Conservation (phyloP, 1,139 yeast genomes). For the Candida glucosophila region DNA sequence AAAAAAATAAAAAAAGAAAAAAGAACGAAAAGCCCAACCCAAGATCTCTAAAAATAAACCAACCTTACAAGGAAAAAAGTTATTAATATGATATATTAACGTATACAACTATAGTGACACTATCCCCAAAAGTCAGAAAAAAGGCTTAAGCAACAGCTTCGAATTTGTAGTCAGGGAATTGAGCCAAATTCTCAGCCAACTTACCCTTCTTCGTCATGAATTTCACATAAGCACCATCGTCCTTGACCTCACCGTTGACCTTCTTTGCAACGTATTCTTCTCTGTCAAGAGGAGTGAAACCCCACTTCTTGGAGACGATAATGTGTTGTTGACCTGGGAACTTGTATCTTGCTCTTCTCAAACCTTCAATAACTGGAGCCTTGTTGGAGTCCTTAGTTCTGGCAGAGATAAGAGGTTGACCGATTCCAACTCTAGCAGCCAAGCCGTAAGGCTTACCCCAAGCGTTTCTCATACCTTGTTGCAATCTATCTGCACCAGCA, state of each 20-base stretch:
- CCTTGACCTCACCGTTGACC: slow-evolving; percentile 96
- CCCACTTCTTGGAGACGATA: slow-evolving; percentile 99
- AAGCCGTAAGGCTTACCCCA: slow-evolving; percentile 99
- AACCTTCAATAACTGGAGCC: slow-evolving; percentile 96
- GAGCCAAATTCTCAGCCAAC: slow-evolving; percentile 82
- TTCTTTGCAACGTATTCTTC: slow-evolving; percentile 91
- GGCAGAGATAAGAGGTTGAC: slow-evolving; percentile 96
- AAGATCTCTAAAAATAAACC: too few species aligned
- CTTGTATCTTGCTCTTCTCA: slow-evolving; percentile 99
- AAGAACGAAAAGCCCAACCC: too few species aligned
- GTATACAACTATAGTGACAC: too few species aligned
- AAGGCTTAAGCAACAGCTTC: too few species aligned
- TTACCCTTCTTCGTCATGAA: slow-evolving; percentile 96
- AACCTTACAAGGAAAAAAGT: too few species aligned
- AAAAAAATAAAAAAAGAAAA: too few species aligned
- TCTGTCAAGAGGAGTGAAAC: slow-evolving; percentile 99
- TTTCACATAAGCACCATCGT: slow-evolving; percentile 99
- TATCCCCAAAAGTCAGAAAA: too few species aligned
- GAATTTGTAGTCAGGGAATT: slow-evolving; percentile 88
- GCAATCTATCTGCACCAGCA: slow-evolving; percentile 99
- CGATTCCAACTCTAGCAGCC: slow-evolving; percentile 98
- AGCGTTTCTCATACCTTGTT: slow-evolving; percentile 99
- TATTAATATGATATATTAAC: too few species aligned
- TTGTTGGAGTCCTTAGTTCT: slow-evolving; percentile 98
- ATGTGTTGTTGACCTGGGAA: slow-evolving; percentile 99